Percentiles rank a stretch among this genome's conserved stretches.
Conservation (phyloP, 2,329 filamentous ascomycete species). For the Phialophora verrucosa region DNA sequence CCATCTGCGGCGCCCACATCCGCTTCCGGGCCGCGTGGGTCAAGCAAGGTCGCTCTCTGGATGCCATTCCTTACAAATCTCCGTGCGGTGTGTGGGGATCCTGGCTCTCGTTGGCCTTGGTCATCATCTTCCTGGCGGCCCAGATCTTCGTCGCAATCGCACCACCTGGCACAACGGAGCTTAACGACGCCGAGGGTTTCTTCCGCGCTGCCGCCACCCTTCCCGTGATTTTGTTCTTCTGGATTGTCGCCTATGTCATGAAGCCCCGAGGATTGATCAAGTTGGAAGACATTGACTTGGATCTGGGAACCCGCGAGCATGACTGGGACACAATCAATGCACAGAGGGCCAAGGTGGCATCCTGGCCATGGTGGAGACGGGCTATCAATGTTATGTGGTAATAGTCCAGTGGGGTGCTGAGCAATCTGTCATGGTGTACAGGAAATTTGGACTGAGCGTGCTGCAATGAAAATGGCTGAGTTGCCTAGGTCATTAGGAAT, state of each 20-base stretch:
- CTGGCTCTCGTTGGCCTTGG: constrained; percentile 78
- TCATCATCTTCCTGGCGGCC: constrained; percentile 74
- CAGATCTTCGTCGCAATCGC: constrained; percentile 84
- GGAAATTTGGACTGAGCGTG: no score
- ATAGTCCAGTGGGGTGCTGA: no score
- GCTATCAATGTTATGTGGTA: constrained; percentile 14
- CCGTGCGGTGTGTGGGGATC: constrained; percentile 81
- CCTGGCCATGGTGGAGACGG: constrained; percentile 27
- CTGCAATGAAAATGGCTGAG: no score
- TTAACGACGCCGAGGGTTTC: constrained; percentile 19
- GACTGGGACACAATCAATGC: constrained; percentile 69
- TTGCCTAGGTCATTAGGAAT: no score
- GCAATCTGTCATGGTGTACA: no score
- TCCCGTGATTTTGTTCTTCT: constrained; percentile 47
- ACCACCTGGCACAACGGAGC: constrained; percentile 11
- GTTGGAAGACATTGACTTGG: constrained; percentile 68
- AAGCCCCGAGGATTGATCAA: constrained; percentile 67
- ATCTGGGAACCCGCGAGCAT: constrained; percentile 67
- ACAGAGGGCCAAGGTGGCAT: constrained; percentile 22
- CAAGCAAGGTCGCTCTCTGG: constrained; percentile 67
- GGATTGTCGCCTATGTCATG: constrained; percentile 65
- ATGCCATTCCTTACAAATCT: constrained; percentile 79
- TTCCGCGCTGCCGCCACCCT: constrained; percentile 11
- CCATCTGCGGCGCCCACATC: constrained; percentile 74
- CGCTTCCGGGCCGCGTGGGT: constrained; percentile 86